Evolutionary conservation across 1,284 basidiomycete species (phyloP), one percentile per base, ranked within the genome.

Genomic region (Heterobasidion occidentale): DNA sequence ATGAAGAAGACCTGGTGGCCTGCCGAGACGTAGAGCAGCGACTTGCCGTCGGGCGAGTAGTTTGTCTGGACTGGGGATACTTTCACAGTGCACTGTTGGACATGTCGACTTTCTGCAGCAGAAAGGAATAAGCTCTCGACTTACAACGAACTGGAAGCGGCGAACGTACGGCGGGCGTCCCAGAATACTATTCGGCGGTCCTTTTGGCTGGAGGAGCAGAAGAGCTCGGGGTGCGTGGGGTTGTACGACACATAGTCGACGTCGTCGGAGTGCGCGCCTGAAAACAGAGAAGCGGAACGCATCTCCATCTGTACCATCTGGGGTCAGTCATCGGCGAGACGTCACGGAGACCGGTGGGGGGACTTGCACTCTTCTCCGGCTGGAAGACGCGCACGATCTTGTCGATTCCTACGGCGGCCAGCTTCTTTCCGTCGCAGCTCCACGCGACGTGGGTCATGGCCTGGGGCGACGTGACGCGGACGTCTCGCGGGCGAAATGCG

Each of bases 191-290:
- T 77, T 36, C 80, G 74, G 59, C 81, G 75, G 61, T 91, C 89
- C 64, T 80, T 85, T 65, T 84, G 80, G 62, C 87, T 84, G 33
- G 87, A 87, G 0, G 88, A 84, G 59, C 86, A 88, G 64, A 91
- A 88, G 9, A 90, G 68, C 47, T 90, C 88, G 3, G 88, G 87
- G 63, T 90, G 88, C 1, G 83, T 87, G 1, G 89, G 87, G 66
- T 89, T 89, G 87, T 88, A 91, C 7, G 86, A 81, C 42, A 90
- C 72, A 61, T 89, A 83, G 63, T 90, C 87, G 17, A 86, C 83
- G 51, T 88, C 86, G 56, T 88, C 86, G 4, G 77, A 75, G 61
- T 90, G 88, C 7, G 80, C 87, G 19, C 86, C 86, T 1, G 81
- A 76, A 58, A 80, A 88, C 34, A 78, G 71, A 1, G 77, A 72